These are phyloP conservation scores for Hordeum marinum DNA, from an alignment of 176 grass and related monocot genomes.

Conservation along the genomic window DNA sequence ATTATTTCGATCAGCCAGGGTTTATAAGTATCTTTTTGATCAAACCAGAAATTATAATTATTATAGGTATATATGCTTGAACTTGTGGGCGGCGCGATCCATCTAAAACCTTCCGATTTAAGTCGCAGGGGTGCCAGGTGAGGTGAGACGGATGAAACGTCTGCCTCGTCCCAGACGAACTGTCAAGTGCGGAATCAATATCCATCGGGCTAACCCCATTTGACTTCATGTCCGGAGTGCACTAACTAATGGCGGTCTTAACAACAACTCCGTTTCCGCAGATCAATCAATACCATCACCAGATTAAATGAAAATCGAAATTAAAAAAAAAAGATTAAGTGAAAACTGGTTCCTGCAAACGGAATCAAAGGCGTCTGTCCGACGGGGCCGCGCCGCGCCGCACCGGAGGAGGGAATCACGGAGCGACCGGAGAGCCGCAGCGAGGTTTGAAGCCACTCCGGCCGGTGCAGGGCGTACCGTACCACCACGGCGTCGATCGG, in stretches of 20 bases:
- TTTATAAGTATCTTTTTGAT: too few species aligned
- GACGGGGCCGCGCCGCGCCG: too few species aligned
- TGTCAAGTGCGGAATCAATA: background rate
- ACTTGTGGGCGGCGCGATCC: too few species aligned
- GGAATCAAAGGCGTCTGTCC: background rate
- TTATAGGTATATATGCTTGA: too few species aligned
- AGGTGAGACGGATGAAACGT: constrained; percentile 1
- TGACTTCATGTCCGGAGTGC: background rate
- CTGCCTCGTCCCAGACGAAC: background rate
- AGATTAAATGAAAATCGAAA: too few species aligned
- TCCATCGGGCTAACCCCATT: background rate
- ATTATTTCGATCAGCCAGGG: too few species aligned
- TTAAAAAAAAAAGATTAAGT: too few species aligned
- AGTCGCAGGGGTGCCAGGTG: background rate
- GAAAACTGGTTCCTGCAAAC: background rate
- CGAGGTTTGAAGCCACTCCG: background rate
- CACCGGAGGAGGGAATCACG: too few species aligned
- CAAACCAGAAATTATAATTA: too few species aligned
- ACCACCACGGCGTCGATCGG: background rate
- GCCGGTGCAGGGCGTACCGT: too few species aligned
- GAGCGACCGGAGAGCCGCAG: background rate
- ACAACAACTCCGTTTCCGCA: background rate
- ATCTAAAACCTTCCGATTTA: too few species aligned
- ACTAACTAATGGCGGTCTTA: background rate
- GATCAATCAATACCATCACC: background rate